Conservation (phyloP, 2,329 filamentous ascomycete species). For the Sporothrix sp. region DNA sequence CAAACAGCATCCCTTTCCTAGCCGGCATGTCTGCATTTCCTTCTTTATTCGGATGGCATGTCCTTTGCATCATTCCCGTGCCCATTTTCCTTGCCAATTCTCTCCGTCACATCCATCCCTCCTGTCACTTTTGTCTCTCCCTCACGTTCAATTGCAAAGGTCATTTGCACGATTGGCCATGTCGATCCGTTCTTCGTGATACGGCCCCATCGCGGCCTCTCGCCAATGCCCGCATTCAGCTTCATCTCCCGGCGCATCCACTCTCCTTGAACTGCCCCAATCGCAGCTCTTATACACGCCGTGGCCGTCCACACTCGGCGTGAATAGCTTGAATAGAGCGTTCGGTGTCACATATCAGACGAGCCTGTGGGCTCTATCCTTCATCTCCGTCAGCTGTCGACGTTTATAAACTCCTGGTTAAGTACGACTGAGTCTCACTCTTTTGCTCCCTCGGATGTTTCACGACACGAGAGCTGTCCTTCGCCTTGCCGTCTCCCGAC, state of each 20-base stretch:
- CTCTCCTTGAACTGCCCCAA: not conserved
- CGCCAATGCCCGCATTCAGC: not conserved
- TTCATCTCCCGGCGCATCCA: not conserved
- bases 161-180: not conserved
- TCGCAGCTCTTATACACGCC: not conserved
- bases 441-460: not conserved
- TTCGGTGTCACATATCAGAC: slow-evolving; percentile 1
- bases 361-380: not conserved
- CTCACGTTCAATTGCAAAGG: not conserved
- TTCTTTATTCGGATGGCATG: no score
- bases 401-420: no score
- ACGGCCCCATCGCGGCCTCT: not conserved
- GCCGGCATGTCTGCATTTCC: no score
- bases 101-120: not conserved
- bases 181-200: slow-evolving; percentile 8
- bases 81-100: no score
- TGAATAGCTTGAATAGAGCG: not conserved
- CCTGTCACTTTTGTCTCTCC: not conserved
- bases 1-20: no score
- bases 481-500: no score
- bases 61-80: no score
- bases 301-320: not conserved
- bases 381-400: no score
- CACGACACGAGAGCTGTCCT: no score
- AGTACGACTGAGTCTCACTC: not conserved